These are phyloP conservation scores for Colletotrichum falcatum DNA, from an alignment of 2,329 filamentous ascomycete genomes.

Conservation along the genomic window DNA sequence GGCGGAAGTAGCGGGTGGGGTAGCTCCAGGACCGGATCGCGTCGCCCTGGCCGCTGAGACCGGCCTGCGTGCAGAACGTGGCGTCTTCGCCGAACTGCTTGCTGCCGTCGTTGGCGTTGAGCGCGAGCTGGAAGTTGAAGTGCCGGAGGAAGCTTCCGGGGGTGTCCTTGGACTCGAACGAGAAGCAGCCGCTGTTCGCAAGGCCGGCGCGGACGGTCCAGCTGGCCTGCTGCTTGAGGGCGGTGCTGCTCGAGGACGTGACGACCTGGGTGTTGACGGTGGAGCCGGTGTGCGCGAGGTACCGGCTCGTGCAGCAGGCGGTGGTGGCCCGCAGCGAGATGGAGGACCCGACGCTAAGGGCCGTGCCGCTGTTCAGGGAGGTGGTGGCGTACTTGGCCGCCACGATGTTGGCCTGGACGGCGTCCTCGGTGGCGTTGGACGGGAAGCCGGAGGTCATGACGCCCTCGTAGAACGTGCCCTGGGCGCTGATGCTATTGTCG, in stretches of 20 bases:
- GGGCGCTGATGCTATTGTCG: slow-evolving; percentile 69
- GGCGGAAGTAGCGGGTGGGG: slow-evolving; percentile 69
- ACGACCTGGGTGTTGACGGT: slow-evolving; percentile 68
- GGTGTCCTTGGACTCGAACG: slow-evolving; percentile 70
- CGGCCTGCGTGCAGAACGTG: slow-evolving; percentile 69
- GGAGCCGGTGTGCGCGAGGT: slow-evolving; percentile 64
- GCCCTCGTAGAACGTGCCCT: slow-evolving; percentile 75
- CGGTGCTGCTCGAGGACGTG: slow-evolving; percentile 60
- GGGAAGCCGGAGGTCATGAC: slow-evolving; percentile 74
- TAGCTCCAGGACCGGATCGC: slow-evolving; percentile 70
- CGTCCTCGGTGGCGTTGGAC: slow-evolving; percentile 67
- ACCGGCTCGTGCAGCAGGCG: slow-evolving; percentile 63
- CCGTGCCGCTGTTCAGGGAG: slow-evolving; percentile 60
- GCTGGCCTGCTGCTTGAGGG: slow-evolving; percentile 64
- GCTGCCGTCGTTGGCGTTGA: slow-evolving; percentile 64
- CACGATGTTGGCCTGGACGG: slow-evolving; percentile 70
- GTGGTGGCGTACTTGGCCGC: slow-evolving; percentile 66
- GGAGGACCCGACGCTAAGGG: slow-evolving; percentile 60
- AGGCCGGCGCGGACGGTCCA: slow-evolving; percentile 68
- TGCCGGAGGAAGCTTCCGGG: slow-evolving; percentile 71
- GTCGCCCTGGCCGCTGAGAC: slow-evolving; percentile 62
- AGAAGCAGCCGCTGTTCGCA: slow-evolving; percentile 67
- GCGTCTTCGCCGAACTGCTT: slow-evolving; percentile 71
- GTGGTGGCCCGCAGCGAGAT: slow-evolving; percentile 69
- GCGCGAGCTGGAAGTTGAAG: slow-evolving; percentile 61